Evolutionary conservation across 2,329 filamentous ascomycete genomes (phyloP), one percentile per base, ranked within the genome.

Genomic region (Aureobasidium mangrovei): DNA sequence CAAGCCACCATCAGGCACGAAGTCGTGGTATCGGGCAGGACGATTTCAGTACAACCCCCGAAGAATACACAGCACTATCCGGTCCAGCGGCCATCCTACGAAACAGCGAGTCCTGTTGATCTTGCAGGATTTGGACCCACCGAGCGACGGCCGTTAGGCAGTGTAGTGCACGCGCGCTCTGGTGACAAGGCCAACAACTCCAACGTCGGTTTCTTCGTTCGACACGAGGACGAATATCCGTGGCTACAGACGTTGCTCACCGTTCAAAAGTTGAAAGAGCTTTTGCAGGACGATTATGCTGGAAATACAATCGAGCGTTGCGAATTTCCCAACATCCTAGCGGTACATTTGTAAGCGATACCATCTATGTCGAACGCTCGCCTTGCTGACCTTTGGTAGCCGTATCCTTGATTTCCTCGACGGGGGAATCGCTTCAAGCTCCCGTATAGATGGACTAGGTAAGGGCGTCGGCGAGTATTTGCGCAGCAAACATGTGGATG

Each of bases 141-240:
- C 0, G 61, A 65, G 1, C 58, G 60, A 18, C 64, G 65, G 2
- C 70, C 70, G 1, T 56, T 74, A 2, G 72, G 72, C 39, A 69
- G 63, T 60, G 61, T 69, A 29, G 66, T 64, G 4, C 66, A 67
- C 51, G 67, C 64, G 2, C 53, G 66, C 1, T 63, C 60, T 18
- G 67, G 67, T 5, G 67, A 69, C 49, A 69, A 69, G 48, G 65
- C 65, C 7, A 58, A 57, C 6, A 65, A 68, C 42, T 63, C 63
- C 8, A 68, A 68, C 45, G 60, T 67, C 4, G 67, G 70, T 49
- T 57, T 70, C 57, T 80, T 74, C 59, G 72, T 75, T 4, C 64
- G 70, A 4, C 58, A 59, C 44, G 38, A 53, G 4, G 65, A 67
- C n/a, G 65, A 67, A 44, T 69, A 60, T 56, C 59, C 64, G 10